Conservation (phyloP, 768 basidiomycete species). For the Daedaleopsis sinensis region DNA sequence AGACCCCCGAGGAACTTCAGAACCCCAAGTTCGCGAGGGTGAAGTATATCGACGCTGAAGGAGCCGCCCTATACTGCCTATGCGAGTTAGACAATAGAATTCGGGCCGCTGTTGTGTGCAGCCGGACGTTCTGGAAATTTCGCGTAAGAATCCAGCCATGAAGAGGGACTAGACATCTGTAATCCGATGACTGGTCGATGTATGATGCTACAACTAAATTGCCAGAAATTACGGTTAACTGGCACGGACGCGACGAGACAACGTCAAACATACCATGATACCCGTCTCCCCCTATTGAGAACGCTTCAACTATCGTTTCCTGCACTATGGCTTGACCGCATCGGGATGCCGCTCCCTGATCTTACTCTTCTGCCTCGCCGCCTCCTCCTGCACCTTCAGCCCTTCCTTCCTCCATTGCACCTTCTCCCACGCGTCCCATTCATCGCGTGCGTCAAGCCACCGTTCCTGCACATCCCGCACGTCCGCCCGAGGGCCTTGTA, state of each 20-base stretch:
- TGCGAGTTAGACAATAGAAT: background rate
- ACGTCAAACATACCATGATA: too few relatives aligned
- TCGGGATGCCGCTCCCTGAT: conserved; percentile 21
- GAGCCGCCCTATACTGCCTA: conserved; percentile 35
- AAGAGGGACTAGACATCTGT: background rate
- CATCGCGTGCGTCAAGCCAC: conserved; percentile 86
- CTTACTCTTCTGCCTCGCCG: conserved; percentile 30
- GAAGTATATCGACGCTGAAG: conserved; percentile 51
- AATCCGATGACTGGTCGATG: too few relatives aligned
- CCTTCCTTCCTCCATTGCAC: conserved; percentile 79
- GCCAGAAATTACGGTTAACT: too few relatives aligned
- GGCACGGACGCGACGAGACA: too few relatives aligned
- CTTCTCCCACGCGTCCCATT: conserved; percentile 82
- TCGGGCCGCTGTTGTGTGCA: background rate
- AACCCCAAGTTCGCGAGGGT: conserved; percentile 52
- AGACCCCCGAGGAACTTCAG: conserved; percentile 44
- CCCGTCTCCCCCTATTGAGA: too few relatives aligned
- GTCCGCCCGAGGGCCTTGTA: conserved; percentile 52
- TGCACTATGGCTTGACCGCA: too few relatives aligned
- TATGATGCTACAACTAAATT: too few relatives aligned
- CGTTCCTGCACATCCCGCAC: conserved; percentile 87
- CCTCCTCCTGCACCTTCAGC: conserved; percentile 52
- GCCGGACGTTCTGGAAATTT: background rate
- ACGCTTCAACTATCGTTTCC: too few relatives aligned
- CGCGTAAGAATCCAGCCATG: background rate